These are phyloP conservation scores for Ilex asprella DNA, from an alignment of 257 asterid species.

Conservation along the genomic window DNA sequence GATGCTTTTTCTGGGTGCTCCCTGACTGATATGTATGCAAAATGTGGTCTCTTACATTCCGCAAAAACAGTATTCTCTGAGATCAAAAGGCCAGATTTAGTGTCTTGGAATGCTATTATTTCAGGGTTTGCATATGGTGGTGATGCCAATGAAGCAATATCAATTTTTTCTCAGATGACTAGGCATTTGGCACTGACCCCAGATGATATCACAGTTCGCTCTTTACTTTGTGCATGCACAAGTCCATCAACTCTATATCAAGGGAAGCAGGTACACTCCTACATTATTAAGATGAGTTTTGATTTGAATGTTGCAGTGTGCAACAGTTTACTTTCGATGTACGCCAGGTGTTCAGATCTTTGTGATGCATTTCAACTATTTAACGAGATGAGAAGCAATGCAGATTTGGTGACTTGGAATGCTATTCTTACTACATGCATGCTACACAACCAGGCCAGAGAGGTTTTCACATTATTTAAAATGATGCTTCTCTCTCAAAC, in stretches of 20 bases:
- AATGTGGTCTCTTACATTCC: conserved; percentile 48
- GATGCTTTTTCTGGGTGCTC: conserved; percentile 61
- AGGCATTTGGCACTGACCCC: conserved; percentile 36
- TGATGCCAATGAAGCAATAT: conserved; percentile 44
- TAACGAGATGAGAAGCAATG: conserved; percentile 28
- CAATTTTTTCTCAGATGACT: conserved; percentile 46
- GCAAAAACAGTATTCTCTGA: conserved; percentile 47
- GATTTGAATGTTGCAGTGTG: conserved; percentile 45
- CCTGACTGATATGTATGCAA: conserved; percentile 73
- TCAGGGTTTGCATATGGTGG: conserved; percentile 56
- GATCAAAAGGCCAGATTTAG: conserved; percentile 58
- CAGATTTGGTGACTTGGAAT: conserved; percentile 80
- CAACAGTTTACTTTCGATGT: conserved; percentile 61
- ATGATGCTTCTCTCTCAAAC: conserved; percentile 37
- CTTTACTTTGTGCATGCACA: conserved; percentile 56
- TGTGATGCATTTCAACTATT: conserved; percentile 42
- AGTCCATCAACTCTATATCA: conserved; percentile 32
- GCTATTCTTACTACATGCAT: conserved; percentile 47
- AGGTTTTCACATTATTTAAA: conserved; percentile 46
- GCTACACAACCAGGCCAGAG: conserved; percentile 36
- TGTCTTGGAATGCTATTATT: conserved; percentile 66
- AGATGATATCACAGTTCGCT: conserved; percentile 56
- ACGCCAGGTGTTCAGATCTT: conserved; percentile 50
- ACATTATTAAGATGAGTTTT: conserved; percentile 39
- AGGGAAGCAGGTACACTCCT: conserved; percentile 66